Percentiles rank a stretch among this genome's conserved stretches.
Evolutionary conservation across 768 basidiomycete genomes (phyloP).

Genomic region (Agaricus blazei): DNA sequence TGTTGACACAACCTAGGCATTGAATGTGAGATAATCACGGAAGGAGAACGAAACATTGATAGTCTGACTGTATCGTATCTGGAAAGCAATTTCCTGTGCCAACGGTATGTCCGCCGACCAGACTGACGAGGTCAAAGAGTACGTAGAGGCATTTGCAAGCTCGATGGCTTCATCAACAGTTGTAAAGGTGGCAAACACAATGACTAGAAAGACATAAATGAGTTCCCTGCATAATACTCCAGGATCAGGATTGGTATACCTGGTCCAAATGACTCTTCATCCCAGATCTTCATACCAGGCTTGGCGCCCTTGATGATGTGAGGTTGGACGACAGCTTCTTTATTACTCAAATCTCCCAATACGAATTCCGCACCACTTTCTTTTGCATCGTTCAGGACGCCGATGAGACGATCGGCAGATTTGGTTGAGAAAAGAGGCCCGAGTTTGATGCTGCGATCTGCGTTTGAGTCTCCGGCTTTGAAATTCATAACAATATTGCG

Average conservation of each 20-base stretch:
- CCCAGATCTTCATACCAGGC: constrained; percentile 47
- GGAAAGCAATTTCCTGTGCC: constrained; percentile 41
- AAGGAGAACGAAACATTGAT: not conserved
- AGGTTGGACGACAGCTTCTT: constrained; percentile 43
- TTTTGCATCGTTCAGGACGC: constrained; percentile 39
- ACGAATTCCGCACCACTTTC: constrained; percentile 39
- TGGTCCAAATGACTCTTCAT: constrained; percentile 58
- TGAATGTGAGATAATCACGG: not conserved
- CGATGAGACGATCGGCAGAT: constrained; percentile 36
- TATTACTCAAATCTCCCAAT: constrained; percentile 33
- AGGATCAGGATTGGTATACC: constrained; percentile 21
- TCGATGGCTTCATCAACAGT: constrained; percentile 49
- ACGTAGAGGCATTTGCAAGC: constrained; percentile 35
- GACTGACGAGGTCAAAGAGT: constrained; percentile 39
- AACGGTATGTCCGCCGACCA: constrained; percentile 44
- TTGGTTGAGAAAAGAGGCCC: not conserved
- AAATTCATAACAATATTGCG: constrained; percentile 24
- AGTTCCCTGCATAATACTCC: not conserved
- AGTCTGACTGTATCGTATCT: constrained; percentile 40
- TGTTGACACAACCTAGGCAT: constrained; percentile 41
- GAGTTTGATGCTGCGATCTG: constrained; percentile 19
- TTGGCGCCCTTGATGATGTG: constrained; percentile 44
- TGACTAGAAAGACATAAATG: constrained; percentile 22
- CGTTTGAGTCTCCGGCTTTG: constrained; percentile 32
- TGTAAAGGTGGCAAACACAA: constrained; percentile 38